phyloP scores from a whole-genome alignment of 2,329 filamentous ascomycete species.

The Neurospora sp. region DNA sequence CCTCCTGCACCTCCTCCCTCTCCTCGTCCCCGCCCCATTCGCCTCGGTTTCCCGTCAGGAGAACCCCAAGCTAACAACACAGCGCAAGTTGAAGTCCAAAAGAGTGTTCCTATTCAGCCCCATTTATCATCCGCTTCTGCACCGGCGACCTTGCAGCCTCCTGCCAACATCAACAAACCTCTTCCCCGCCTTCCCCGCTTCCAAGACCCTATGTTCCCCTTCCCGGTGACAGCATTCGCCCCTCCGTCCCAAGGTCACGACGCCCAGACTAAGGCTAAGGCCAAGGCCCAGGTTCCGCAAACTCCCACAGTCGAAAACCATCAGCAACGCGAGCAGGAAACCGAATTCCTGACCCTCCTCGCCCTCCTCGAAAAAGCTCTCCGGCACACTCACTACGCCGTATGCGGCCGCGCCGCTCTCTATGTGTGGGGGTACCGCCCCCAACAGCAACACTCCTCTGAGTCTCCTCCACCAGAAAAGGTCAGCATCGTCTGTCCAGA shows the following conservation, averaged over 20 bases:
- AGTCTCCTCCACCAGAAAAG: conserved; percentile 15
- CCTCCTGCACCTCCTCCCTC: neutral
- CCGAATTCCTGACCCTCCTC: conserved; percentile 28
- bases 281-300: neutral
- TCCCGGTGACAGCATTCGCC: neutral
- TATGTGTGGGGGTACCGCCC: conserved; percentile 30
- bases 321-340: conserved; percentile 1
- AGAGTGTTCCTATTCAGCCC: neutral
- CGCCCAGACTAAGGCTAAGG: neutral
- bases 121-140: neutral
- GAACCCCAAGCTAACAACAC: neutral
- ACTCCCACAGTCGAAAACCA: conserved; percentile 14
- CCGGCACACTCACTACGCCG: conserved; percentile 33
- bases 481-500: conserved; percentile 33
- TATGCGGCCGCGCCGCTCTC: conserved; percentile 36
- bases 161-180: neutral
- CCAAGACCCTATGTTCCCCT: neutral
- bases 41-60: neutral
- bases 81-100: neutral
- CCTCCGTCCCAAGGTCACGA: neutral
- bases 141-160: neutral
- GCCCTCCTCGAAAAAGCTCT: conserved; percentile 29
- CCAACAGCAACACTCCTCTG: too few relatives aligned
- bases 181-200: neutral
- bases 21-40: neutral